Base-by-base conservation (phyloP, 148 eudicot species). In the Chenopodium formosanum region DNA sequence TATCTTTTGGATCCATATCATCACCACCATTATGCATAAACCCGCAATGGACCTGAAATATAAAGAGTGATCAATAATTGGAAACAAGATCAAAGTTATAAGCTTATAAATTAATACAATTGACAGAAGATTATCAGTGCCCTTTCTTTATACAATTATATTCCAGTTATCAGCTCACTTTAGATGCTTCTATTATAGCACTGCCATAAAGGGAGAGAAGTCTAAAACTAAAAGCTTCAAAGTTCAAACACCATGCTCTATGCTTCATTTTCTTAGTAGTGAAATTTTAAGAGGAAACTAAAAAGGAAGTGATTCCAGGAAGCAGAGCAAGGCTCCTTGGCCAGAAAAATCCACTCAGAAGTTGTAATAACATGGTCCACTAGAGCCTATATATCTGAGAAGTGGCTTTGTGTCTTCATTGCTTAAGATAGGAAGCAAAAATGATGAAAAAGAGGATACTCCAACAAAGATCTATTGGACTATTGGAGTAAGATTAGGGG, bases 31-130 rank as follows among this genome's bases (percentile, higher is more conserved):
- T 86, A 79, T 32, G 89, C 82, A 94, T 94, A 87, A 94, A 96
- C 78, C 99, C 99, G 80, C 99, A 96, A 86, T 92, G 98, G 82
- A 96, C 97, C 99, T 95, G 87, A 73, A 86, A 83, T 75, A 70
- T 72, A 29, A 75, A 81, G 58, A 20, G 68, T 13, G 16, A 62
- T 48, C 11, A 17, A 72, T 62, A 40, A 53, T 71, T 27, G 74
- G 29, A 29, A 7, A 37, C 12, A 67, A 2, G 23, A 22, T 64
- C 20, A 4, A n/a, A 27, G 40, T 62, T 27, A 40, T 40, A 40
- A 40, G 44, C 44, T 40, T 40, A 40, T 5, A 23, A 20, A 63
- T 40, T 0, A 20, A 29, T 2, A 31, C 25, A 40, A 46, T 52
- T 52, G 44, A 47, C 50, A 66, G 4, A 60, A 75, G 22, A 81